phyloP scores from a whole-genome alignment of 768 basidiomycete genomes.

The Tylopilus plumbeoviolaceoides region DNA sequence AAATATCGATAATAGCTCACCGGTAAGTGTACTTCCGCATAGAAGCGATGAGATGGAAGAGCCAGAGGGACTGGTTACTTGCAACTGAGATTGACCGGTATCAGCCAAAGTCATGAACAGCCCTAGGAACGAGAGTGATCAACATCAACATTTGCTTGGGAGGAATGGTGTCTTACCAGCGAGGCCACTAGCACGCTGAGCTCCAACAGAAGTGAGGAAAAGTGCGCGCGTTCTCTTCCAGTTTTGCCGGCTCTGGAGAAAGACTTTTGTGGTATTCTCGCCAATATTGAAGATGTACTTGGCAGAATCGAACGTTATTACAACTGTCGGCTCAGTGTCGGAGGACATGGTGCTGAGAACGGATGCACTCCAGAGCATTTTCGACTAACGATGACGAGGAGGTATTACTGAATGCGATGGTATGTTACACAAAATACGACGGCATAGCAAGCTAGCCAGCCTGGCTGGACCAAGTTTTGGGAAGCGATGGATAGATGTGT shows the following conservation, averaged over 20 bases:
- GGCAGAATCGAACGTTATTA: slow-evolving; percentile 69
- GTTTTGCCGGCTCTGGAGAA: slow-evolving; percentile 60
- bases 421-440: slow-evolving; percentile 24
- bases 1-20: slow-evolving; percentile 33
- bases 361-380: slow-evolving; percentile 61
- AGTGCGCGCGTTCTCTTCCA: slow-evolving; percentile 66
- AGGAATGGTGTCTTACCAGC: slow-evolving; percentile 48
- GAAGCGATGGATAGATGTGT: no score
- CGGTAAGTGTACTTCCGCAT: slow-evolving; percentile 66
- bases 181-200: slow-evolving; percentile 65
- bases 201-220: slow-evolving; percentile 66
- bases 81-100: slow-evolving; percentile 50
- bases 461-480: slow-evolving; percentile 2
- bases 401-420: slow-evolving; percentile 8
- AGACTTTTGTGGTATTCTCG: slow-evolving; percentile 74
- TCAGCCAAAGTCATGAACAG: slow-evolving; percentile 81
- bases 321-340: slow-evolving; percentile 79
- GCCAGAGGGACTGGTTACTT: slow-evolving; percentile 66
- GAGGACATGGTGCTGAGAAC: slow-evolving; percentile 56
- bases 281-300: slow-evolving; percentile 89
- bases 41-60: slow-evolving; percentile 65
- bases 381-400: slow-evolving; percentile 15
- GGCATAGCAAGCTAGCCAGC: slow-evolving; percentile 28
- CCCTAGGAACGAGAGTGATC: slow-evolving; percentile 38
- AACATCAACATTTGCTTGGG: background rate